Evolutionary conservation across 208 protist species (phyloP).

Genomic region (Lotmaria passim): DNA sequence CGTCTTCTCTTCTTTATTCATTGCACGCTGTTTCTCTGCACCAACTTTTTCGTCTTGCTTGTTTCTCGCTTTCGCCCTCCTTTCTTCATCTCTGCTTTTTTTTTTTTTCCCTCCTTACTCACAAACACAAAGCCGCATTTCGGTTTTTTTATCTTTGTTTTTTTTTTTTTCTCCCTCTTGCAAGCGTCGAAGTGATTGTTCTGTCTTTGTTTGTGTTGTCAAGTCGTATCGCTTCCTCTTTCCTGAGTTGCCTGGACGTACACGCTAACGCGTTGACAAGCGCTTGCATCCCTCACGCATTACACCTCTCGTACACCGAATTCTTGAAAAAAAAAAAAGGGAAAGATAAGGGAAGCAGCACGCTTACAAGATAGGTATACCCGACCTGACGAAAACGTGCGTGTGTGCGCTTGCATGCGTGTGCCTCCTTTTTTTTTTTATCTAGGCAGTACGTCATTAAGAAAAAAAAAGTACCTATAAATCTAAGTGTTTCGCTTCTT

Average conservation of each 20-base stretch:
- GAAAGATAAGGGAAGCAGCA: background rate
- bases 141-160: slow-evolving; percentile 26
- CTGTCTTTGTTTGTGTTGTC: background rate
- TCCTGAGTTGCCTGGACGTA: background rate
- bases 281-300: slow-evolving; percentile 35
- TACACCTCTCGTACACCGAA: background rate
- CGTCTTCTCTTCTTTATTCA: background rate
- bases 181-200: background rate
- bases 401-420: no score
- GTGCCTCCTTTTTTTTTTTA: no score
- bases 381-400: no score
- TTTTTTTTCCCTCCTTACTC: background rate
- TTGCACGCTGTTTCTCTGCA: background rate
- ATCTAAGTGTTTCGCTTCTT: no score
- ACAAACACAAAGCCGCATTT: background rate
- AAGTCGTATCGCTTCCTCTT: background rate
- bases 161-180: slow-evolving; percentile 18
- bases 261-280: slow-evolving; percentile 40
- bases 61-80: slow-evolving; percentile 23
- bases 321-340: no score
- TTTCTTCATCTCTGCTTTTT: slow-evolving; percentile 12
- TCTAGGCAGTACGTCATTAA: no score
- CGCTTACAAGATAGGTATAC: no score
- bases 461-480: no score
- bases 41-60: background rate